Evolutionary conservation across 768 basidiomycete genomes (phyloP).

Genomic region (Glaciozyma martinii): DNA sequence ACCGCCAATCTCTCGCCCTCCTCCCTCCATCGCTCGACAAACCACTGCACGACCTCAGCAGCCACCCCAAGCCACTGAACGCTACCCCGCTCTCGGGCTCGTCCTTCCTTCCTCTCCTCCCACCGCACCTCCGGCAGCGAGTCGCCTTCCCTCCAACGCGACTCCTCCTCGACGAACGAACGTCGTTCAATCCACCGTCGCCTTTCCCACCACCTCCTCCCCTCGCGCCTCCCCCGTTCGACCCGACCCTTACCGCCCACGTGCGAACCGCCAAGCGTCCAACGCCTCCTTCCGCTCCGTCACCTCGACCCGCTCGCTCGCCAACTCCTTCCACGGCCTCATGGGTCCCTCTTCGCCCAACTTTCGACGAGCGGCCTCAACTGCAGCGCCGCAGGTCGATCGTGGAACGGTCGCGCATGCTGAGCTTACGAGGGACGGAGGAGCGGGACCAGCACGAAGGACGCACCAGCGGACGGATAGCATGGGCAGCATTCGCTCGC

Average conservation of each 20-base stretch:
- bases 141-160: not conserved
- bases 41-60: not conserved
- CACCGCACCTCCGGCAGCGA: not conserved
- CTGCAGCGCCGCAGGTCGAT: conserved; percentile 7
- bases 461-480: not conserved
- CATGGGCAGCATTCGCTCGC: not conserved
- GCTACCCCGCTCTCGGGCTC: not conserved
- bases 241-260: not conserved
- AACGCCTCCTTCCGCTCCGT: conserved; percentile 23
- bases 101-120: no score
- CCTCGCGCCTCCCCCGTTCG: not conserved
- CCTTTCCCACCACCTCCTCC: not conserved
- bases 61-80: not conserved
- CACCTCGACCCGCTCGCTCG: conserved; percentile 16
- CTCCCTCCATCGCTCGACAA: not conserved
- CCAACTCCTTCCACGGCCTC: conserved; percentile 6
- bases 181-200: not conserved
- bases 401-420: conserved; percentile 1
- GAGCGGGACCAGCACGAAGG: not conserved
- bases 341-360: conserved; percentile 5
- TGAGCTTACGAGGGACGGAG: not conserved
- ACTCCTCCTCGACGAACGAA: not conserved
- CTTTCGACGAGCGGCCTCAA: conserved; percentile 17
- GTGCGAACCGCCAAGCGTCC: conserved; percentile 20
- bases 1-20: not conserved